phyloP scores from a whole-genome alignment of 2,329 filamentous ascomycete genomes.

The Colletotrichum eleusines region DNA sequence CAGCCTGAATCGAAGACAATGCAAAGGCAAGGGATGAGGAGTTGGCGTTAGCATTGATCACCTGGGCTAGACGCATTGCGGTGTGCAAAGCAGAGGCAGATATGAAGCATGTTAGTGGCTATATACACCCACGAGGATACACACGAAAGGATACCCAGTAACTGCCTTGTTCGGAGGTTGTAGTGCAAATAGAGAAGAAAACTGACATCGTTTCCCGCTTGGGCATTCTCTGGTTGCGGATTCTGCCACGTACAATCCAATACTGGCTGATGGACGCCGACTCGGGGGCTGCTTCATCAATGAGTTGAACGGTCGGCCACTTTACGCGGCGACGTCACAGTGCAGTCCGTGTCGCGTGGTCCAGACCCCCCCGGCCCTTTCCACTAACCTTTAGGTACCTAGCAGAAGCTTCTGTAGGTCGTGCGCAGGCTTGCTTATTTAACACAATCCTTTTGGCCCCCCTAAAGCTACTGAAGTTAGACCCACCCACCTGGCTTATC shows the following conservation, averaged over 20 bases:
- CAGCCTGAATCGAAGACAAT: not conserved
- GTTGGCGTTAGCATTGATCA: not conserved
- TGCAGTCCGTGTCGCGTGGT: slow-evolving; percentile 27
- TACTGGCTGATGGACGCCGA: not conserved
- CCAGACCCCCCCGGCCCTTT: slow-evolving; percentile 3
- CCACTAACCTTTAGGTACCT: too few species aligned
- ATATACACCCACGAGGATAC: not conserved
- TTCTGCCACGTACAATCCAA: not conserved
- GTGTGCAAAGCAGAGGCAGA: not conserved
- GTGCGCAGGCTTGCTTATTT: not conserved
- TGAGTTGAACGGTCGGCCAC: not conserved
- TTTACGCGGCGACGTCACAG: slow-evolving; percentile 33
- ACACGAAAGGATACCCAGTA: slow-evolving; percentile 8
- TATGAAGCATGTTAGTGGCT: not conserved
- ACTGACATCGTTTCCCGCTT: not conserved
- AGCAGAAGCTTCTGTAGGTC: slow-evolving; percentile 1
- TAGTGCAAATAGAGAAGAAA: not conserved
- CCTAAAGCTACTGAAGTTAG: not conserved
- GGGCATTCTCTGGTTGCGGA: not conserved
- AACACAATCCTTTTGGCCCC: not conserved
- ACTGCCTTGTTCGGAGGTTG: not conserved
- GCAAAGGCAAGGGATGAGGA: too few species aligned
- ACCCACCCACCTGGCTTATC: not conserved
- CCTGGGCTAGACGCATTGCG: not conserved
- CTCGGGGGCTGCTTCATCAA: not conserved